Base-by-base conservation (phyloP, 2,329 filamentous ascomycete genomes). In the Colletotrichum camelliae region DNA sequence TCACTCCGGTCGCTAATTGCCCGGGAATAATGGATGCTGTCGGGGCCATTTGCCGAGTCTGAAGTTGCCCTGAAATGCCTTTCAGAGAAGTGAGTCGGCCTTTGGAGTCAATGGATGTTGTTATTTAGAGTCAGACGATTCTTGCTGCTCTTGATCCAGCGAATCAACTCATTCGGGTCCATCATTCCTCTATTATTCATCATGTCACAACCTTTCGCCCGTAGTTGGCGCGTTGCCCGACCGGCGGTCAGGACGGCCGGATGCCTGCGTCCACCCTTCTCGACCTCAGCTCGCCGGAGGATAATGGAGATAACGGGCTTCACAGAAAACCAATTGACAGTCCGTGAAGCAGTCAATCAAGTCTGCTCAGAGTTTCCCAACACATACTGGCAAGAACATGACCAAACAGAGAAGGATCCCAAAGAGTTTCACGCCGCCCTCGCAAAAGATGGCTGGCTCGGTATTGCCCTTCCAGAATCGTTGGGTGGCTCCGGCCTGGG, bases 361-460 rank as follows among this genome's bases (percentile, higher is more conserved):
- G 88, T 96, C 31, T 96, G 94, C 82, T 86, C 91, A 2, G 87
- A 91, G 12, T 96, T 95, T 77, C 91, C 94, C 18, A 93, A 95
- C 79, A 89, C 91, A 13, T 96, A 96, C 84, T 96, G 94, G 94
- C 92, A 92, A 79, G 90, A 94, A 69, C 93, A 88, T 77, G 95
- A 97, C 81, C 90, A 94, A 77, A 88, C 88, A 7, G 93, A 92
- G 77, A 87, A 91, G 74, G 94, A 96, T 82, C 95, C 95, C 0
- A 89, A 91, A 67, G 94, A 95, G 43, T 92, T 97, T 55, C 94
- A 97, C 82, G 90, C 93, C 1, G 93, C 93, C 0, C 84, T 97
- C 10, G 93, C 95, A 9, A 90, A 91, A 72, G 93, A 93, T 77
- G 94, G 95, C 8, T 97, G 94, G 94, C 89, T 97, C 55, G 95